A percentile compares a stretch with the other conserved stretches of the same genome.
Conservation (phyloP, 202 grass and related monocot species). For the Hordeum pubiflorum region DNA sequence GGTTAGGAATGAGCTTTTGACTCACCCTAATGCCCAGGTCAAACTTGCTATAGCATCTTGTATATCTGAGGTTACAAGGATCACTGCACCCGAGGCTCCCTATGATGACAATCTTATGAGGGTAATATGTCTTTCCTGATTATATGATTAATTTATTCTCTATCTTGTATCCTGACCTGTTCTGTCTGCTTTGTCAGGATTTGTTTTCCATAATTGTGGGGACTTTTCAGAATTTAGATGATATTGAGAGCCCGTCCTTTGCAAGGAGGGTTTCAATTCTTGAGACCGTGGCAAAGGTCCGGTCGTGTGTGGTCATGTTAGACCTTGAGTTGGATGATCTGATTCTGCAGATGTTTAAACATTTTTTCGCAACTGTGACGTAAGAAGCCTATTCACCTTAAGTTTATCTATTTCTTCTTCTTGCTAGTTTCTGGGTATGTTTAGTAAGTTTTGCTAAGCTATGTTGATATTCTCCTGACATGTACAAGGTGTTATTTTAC, state of each 20-base stretch:
- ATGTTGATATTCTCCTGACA: neutral
- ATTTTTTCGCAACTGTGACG: conserved; percentile 72
- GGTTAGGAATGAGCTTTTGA: conserved; percentile 46
- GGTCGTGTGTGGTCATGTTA: conserved; percentile 94
- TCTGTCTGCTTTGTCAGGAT: conserved; percentile 40
- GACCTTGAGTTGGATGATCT: conserved; percentile 88
- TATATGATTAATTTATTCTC: neutral
- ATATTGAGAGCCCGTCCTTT: conserved; percentile 46
- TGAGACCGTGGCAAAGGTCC: conserved; percentile 86
- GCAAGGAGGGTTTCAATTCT: conserved; percentile 63
- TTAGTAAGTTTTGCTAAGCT: conserved; percentile 1
- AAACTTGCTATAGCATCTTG: conserved; percentile 65
- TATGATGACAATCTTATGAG: conserved; percentile 81
- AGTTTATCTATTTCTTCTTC: conserved; percentile 13
- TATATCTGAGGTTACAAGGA: conserved; percentile 79
- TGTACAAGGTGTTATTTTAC: neutral
- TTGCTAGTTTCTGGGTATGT: conserved; percentile 23
- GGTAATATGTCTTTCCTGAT: conserved; percentile 29
- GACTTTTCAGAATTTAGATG: conserved; percentile 64
- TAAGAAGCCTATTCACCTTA: conserved; percentile 32
- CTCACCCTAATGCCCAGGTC: conserved; percentile 37
- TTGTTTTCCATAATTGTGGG: conserved; percentile 74
- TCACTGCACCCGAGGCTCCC: conserved; percentile 82
- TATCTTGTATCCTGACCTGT: conserved; percentile 4
- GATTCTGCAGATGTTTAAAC: conserved; percentile 73